These are phyloP conservation scores for Eragrostis tef DNA, from an alignment of 202 grass and related monocot genomes.

Conservation along the genomic window DNA sequence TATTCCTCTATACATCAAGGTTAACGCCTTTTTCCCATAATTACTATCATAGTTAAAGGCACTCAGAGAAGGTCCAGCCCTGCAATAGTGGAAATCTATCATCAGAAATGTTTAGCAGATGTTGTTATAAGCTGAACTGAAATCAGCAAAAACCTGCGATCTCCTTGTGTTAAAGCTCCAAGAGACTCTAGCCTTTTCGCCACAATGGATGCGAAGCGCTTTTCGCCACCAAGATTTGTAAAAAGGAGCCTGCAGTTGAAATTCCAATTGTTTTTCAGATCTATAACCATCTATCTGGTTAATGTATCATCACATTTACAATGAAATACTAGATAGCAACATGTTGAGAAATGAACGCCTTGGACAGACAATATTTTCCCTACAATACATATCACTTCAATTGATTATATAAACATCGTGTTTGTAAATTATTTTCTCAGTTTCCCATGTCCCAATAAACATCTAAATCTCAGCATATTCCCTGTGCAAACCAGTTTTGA, in stretches of 20 bases:
- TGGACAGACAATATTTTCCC: constrained; percentile 20
- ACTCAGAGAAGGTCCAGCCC: constrained; percentile 87
- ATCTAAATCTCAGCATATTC: too few relatives aligned
- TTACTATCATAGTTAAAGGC: constrained; percentile 98
- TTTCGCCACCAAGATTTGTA: constrained; percentile 97
- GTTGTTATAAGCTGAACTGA: constrained; percentile 21
- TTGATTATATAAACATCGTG: constrained; percentile 2
- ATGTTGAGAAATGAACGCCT: not conserved
- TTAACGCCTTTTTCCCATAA: constrained; percentile 83
- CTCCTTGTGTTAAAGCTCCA: constrained; percentile 98
- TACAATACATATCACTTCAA: not conserved
- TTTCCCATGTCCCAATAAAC: too few relatives aligned
- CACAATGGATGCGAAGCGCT: constrained; percentile 95
- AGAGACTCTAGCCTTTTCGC: constrained; percentile 96
- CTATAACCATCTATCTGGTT: constrained; percentile 5
- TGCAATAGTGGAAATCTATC: constrained; percentile 47
- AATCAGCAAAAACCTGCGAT: constrained; percentile 74
- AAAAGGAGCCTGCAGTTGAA: constrained; percentile 79
- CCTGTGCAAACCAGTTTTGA: not conserved
- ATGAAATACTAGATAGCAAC: constrained; percentile 31
- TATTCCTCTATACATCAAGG: constrained; percentile 90
- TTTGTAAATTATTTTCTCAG: too few relatives aligned
- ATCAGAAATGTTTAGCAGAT: constrained; percentile 37
- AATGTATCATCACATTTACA: constrained; percentile 7
- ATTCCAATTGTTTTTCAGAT: constrained; percentile 37